Conservation (phyloP, 208 protist genomes). For the Leishmania amazonensis region DNA sequence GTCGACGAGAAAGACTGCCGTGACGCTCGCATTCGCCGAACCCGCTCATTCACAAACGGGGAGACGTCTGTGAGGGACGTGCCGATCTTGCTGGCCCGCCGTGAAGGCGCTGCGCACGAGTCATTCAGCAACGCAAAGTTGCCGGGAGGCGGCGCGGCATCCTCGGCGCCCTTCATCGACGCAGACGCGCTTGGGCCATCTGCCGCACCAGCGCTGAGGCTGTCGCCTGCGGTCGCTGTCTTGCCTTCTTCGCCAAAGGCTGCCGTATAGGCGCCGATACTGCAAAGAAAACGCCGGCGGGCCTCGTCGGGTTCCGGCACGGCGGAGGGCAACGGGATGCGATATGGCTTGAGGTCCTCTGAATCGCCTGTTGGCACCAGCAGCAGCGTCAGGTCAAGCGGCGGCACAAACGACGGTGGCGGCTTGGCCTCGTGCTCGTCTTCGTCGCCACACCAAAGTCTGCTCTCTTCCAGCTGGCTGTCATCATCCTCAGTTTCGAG, state of each 20-base stretch:
- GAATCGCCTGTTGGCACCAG: slow-evolving; percentile 9
- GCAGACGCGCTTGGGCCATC: background rate
- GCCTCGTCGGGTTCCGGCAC: slow-evolving; percentile 20
- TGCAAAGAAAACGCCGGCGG: background rate
- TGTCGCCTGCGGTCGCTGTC: background rate
- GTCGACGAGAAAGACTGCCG: background rate
- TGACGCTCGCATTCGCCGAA: slow-evolving; percentile 14
- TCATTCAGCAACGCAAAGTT: background rate
- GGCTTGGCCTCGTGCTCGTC: background rate
- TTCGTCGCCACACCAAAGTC: slow-evolving; percentile 14
- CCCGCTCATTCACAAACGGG: slow-evolving; percentile 5
- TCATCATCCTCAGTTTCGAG: background rate
- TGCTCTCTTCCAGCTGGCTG: background rate
- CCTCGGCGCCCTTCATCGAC: background rate
- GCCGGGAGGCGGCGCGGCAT: background rate
- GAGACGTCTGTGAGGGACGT: slow-evolving; percentile 4
- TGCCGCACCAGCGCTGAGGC: no score
- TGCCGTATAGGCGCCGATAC: slow-evolving; percentile 1
- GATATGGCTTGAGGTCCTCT: slow-evolving; percentile 24
- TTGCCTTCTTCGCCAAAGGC: background rate
- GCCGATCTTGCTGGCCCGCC: background rate
- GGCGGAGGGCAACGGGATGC: slow-evolving; percentile 24
- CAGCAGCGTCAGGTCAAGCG: slow-evolving; percentile 16
- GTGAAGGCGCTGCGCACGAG: background rate
- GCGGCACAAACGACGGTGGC: slow-evolving; percentile 14